These are phyloP conservation scores for Phytophthora chlamydospora DNA, from an alignment of 352 stramenopile genomes.

Conservation along the genomic window DNA sequence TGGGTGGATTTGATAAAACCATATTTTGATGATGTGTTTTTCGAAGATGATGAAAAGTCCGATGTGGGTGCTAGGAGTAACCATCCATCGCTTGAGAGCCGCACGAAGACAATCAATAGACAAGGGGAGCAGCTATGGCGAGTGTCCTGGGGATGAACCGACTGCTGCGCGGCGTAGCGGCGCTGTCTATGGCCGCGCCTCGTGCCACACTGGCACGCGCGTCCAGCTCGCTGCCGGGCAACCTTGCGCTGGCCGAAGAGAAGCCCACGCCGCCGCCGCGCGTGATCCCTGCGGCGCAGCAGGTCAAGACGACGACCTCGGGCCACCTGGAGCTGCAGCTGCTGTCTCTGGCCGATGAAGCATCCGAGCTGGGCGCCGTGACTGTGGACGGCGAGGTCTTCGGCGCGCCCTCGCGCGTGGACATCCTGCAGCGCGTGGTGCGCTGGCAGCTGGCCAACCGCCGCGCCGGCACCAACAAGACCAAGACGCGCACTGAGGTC, in stretches of 20 bases:
- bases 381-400: slow-evolving; percentile 80
- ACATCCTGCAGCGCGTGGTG: slow-evolving; percentile 90
- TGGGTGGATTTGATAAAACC: no score
- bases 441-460: slow-evolving; percentile 87
- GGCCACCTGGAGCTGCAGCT: slow-evolving; percentile 76
- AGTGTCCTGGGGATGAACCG: slow-evolving; percentile 53
- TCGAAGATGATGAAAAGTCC: background rate
- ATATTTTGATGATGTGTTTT: no score
- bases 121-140: slow-evolving; percentile 21
- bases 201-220: slow-evolving; percentile 45
- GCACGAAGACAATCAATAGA: slow-evolving; percentile 8
- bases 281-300: slow-evolving; percentile 62
- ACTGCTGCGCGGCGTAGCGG: slow-evolving; percentile 60
- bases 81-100: slow-evolving; percentile 21
- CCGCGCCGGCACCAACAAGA: slow-evolving; percentile 88
- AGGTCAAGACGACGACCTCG: slow-evolving; percentile 55
- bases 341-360: slow-evolving; percentile 58
- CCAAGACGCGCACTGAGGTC: slow-evolving; percentile 88
- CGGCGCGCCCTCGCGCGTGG: slow-evolving; percentile 72
- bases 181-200: slow-evolving; percentile 58
- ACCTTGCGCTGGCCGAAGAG: slow-evolving; percentile 76
- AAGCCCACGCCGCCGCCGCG: slow-evolving; percentile 72
- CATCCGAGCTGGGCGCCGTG: slow-evolving; percentile 46
- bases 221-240: slow-evolving; percentile 47
- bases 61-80: slow-evolving; percentile 7